These are phyloP conservation scores for Boletellus emodensis DNA, from an alignment of 768 basidiomycete species.

Conservation along the genomic window DNA sequence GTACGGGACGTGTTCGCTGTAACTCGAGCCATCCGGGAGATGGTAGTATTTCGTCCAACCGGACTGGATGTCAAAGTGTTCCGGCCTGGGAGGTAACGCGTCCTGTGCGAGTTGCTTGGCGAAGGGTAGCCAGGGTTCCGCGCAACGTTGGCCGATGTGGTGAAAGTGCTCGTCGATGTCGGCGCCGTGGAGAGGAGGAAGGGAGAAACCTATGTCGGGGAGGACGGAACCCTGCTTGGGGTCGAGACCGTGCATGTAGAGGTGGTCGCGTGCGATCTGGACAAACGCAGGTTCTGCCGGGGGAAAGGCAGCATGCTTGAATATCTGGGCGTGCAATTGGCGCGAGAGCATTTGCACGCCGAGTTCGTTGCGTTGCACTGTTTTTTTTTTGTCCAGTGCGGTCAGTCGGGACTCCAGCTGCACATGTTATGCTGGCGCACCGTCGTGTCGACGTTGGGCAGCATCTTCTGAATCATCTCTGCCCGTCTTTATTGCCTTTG, in stretches of 20 bases:
- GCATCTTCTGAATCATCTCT: background rate
- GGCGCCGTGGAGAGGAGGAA: slow-evolving; percentile 79
- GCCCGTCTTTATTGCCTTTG: background rate
- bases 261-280: slow-evolving; percentile 76
- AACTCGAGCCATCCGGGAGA: slow-evolving; percentile 70
- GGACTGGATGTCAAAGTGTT: slow-evolving; percentile 48
- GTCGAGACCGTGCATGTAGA: slow-evolving; percentile 76
- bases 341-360: slow-evolving; percentile 93
- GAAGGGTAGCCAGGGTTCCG: slow-evolving; percentile 76
- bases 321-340: slow-evolving; percentile 77
- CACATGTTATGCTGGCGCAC: background rate
- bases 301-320: slow-evolving; percentile 64
- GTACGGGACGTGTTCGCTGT: slow-evolving; percentile 65
- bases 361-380: slow-evolving; percentile 75
- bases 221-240: slow-evolving; percentile 75
- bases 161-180: slow-evolving; percentile 89
- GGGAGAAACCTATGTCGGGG: slow-evolving; percentile 73
- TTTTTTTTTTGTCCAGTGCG: background rate
- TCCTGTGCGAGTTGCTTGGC: slow-evolving; percentile 53
- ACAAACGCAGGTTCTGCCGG: slow-evolving; percentile 56
- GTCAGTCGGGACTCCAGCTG: no score
- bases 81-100: slow-evolving; percentile 59
- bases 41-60: slow-evolving; percentile 91
- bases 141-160: slow-evolving; percentile 60
- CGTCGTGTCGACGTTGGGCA: background rate